Conservation (phyloP, 495 filamentous ascomycete species). For the Penicillium macrosclerotiorum region DNA sequence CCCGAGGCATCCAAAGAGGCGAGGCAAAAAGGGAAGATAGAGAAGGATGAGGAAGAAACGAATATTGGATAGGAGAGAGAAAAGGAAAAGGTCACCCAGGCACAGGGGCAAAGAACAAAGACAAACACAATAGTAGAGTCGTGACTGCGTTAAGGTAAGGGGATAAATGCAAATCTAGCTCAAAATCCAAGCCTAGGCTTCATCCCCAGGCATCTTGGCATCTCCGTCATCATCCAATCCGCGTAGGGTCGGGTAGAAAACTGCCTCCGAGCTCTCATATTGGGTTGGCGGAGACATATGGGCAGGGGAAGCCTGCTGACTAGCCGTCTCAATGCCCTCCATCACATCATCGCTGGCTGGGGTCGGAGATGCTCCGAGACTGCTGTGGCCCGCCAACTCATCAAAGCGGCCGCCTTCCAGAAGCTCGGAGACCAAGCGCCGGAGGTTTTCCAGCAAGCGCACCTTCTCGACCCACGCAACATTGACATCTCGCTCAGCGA, state of each 20-base stretch:
- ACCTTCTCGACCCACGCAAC: slow-evolving; percentile 83
- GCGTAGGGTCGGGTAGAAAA: slow-evolving; percentile 50
- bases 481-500: slow-evolving; percentile 51
- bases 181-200: slow-evolving; percentile 10
- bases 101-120: too few species aligned
- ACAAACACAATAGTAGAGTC: slow-evolving; percentile 21
- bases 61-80: slow-evolving; percentile 5
- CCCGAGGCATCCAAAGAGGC: not conserved
- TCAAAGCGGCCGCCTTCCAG: slow-evolving; percentile 64
- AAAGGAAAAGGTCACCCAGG: not conserved
- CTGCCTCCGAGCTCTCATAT: slow-evolving; percentile 19
- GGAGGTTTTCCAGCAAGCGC: slow-evolving; percentile 72
- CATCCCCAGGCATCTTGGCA: slow-evolving; percentile 36
- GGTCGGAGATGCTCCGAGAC: slow-evolving; percentile 17
- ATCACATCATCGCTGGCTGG: slow-evolving; percentile 32
- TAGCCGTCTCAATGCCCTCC: slow-evolving; percentile 38
- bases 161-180: too few species aligned
- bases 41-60: slow-evolving; percentile 4
- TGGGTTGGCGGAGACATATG: slow-evolving; percentile 20
- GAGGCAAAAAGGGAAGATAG: not conserved
- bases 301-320: slow-evolving; percentile 16
- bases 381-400: slow-evolving; percentile 17
- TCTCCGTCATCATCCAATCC: slow-evolving; percentile 43
- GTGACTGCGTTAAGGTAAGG: slow-evolving; percentile 23
- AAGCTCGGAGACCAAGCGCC: slow-evolving; percentile 63